Evolutionary conservation across 1,284 basidiomycete genomes (phyloP).

Genomic region (Porogramme epimiltina): DNA sequence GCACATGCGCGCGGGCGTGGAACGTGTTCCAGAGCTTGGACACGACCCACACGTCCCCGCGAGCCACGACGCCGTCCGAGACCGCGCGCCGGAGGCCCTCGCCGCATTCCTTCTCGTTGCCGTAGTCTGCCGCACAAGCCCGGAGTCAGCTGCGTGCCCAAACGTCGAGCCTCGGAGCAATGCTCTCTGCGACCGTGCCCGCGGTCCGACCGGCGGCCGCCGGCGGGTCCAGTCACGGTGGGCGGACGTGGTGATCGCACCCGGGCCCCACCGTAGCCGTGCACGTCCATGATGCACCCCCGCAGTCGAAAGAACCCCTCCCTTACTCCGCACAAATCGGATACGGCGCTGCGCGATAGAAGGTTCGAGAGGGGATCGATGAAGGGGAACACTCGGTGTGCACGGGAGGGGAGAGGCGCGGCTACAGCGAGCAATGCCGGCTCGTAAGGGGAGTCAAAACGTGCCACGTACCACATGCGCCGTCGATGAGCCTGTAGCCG

Average conservation of each 20-base stretch:
- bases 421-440: neutral
- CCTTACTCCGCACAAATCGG: neutral
- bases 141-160: neutral
- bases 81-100: slow-evolving; percentile 40
- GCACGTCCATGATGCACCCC: too few species aligned
- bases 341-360: neutral
- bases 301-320: too few species aligned
- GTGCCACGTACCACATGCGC: slow-evolving; percentile 30
- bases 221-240: too few species aligned
- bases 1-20: slow-evolving; percentile 27
- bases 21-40: slow-evolving; percentile 32
- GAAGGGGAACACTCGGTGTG: too few species aligned
- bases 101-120: slow-evolving; percentile 42
- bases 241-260: too few species aligned
- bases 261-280: too few species aligned
- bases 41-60: slow-evolving; percentile 39
- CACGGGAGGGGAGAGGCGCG: too few species aligned
- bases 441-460: neutral
- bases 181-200: too few species aligned
- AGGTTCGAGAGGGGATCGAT: too few species aligned
- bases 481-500: slow-evolving; percentile 44
- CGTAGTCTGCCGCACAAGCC: slow-evolving; percentile 30
- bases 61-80: slow-evolving; percentile 40
- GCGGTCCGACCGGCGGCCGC: too few species aligned
- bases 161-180: too few species aligned